Evolutionary conservation across 371 early-diverging fungal species (phyloP).

Genomic region (Apophysomyces trapeziformis): DNA sequence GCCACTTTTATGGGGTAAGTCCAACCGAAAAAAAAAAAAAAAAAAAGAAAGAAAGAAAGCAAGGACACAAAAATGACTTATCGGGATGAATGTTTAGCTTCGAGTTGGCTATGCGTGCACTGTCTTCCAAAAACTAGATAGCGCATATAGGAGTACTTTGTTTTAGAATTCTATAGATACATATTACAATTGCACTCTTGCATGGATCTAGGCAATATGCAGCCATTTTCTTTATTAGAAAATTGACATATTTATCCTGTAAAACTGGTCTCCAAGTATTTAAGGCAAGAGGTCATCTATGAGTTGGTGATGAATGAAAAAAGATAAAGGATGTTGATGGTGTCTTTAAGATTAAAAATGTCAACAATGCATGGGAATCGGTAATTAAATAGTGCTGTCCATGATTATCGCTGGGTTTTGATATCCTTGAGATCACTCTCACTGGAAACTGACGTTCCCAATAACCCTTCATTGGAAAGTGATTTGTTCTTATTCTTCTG

Average conservation of each 20-base stretch:
- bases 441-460: conserved; percentile 5
- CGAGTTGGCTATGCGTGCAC: conserved; percentile 55
- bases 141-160: neutral
- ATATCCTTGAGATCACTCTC: conserved; percentile 6
- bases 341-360: conserved; percentile 2
- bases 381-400: neutral
- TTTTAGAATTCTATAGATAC: neutral
- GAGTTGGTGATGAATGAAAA: neutral
- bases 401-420: conserved; percentile 6
- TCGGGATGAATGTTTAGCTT: conserved; percentile 26
- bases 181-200: too few relatives aligned
- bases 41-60: neutral
- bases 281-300: conserved; percentile 1
- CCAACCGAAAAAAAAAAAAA: neutral
- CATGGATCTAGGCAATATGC: too few relatives aligned
- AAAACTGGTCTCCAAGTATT: neutral
- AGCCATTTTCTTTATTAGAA: neutral
- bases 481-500: conserved; percentile 19
- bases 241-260: neutral
- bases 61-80: neutral
- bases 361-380: conserved; percentile 11
- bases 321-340: neutral
- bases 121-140: conserved; percentile 20
- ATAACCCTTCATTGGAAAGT: conserved; percentile 12
- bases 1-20: conserved; percentile 75